Conservation (phyloP, 106 monocot species). For the Platanthera guangdongensis region DNA sequence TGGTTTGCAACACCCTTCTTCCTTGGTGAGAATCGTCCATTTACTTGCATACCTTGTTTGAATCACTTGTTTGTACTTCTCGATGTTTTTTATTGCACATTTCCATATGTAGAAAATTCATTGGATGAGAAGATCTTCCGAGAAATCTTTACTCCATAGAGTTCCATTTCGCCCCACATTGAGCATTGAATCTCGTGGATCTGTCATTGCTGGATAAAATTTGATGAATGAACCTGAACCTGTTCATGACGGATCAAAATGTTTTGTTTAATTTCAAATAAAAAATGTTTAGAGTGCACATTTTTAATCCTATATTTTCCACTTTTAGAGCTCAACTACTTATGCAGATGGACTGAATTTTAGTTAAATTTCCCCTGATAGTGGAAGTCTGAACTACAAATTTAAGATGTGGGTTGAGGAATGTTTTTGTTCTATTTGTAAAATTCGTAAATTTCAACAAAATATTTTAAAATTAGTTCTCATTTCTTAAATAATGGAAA, state of each 20-base stretch:
- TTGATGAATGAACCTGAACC: neutral
- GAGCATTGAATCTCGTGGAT: neutral
- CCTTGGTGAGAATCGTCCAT: slow-evolving; percentile 2
- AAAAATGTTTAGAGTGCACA: neutral
- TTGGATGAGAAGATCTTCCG: neutral
- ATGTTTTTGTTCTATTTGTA: neutral
- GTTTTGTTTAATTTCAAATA: neutral
- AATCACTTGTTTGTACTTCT: neutral
- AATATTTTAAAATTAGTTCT: neutral
- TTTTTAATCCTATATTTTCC: neutral
- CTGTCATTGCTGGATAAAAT: neutral
- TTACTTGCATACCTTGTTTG: neutral
- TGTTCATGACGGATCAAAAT: neutral
- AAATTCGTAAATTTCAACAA: neutral
- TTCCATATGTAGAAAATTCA: neutral
- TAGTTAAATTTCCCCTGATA: neutral
- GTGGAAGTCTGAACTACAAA: neutral
- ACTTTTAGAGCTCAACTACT: neutral
- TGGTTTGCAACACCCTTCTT: neutral
- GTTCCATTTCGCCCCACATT: neutral
- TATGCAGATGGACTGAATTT: neutral
- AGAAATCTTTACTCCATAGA: neutral
- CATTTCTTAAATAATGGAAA: neutral
- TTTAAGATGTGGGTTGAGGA: neutral
- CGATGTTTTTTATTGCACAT: neutral